These are phyloP conservation scores for Scutellaria galericulata DNA, from an alignment of 257 asterid genomes.

Conservation along the genomic window DNA sequence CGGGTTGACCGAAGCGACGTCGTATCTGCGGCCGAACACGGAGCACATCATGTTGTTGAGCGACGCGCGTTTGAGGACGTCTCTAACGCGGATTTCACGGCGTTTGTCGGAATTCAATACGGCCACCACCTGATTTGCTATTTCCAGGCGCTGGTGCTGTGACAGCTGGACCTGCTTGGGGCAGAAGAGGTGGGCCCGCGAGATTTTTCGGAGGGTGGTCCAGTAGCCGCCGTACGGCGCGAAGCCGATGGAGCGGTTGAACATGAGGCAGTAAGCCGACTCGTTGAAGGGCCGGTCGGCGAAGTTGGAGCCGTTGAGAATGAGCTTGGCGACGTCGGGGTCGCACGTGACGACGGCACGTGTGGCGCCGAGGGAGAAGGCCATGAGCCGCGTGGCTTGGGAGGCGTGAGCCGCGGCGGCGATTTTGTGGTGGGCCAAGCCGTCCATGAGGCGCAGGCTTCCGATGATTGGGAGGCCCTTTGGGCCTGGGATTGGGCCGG, in stretches of 20 bases:
- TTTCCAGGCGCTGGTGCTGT: constrained; percentile 54
- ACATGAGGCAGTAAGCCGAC: constrained; percentile 76
- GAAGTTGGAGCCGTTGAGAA: constrained; percentile 58
- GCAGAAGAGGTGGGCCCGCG: constrained; percentile 66
- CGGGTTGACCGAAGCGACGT: constrained; percentile 31
- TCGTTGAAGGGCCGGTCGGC: constrained; percentile 78
- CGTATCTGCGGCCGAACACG: constrained; percentile 61
- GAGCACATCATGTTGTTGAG: constrained; percentile 80
- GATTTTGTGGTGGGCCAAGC: constrained; percentile 74
- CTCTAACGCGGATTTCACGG: constrained; percentile 51
- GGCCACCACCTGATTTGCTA: constrained; percentile 52
- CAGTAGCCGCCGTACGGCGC: constrained; percentile 85
- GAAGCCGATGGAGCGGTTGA: constrained; percentile 81
- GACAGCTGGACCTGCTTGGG: constrained; percentile 63
- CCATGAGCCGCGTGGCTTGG: constrained; percentile 69
- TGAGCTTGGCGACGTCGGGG: constrained; percentile 65
- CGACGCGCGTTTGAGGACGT: constrained; percentile 64
- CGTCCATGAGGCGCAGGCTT: constrained; percentile 77
- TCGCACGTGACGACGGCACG: constrained; percentile 67
- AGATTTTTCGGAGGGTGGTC: constrained; percentile 66
- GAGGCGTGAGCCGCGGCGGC: constrained; percentile 57
- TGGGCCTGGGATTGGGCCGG: constrained; percentile 73
- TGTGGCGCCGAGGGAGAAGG: constrained; percentile 76
- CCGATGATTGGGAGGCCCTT: constrained; percentile 70
- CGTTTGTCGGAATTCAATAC: neutral